Percentiles rank a stretch among this genome's conserved stretches.
These are phyloP conservation scores for Colletotrichum gloeosporioides DNA, from an alignment of 2,329 filamentous ascomycete genomes.

Conservation along the genomic window DNA sequence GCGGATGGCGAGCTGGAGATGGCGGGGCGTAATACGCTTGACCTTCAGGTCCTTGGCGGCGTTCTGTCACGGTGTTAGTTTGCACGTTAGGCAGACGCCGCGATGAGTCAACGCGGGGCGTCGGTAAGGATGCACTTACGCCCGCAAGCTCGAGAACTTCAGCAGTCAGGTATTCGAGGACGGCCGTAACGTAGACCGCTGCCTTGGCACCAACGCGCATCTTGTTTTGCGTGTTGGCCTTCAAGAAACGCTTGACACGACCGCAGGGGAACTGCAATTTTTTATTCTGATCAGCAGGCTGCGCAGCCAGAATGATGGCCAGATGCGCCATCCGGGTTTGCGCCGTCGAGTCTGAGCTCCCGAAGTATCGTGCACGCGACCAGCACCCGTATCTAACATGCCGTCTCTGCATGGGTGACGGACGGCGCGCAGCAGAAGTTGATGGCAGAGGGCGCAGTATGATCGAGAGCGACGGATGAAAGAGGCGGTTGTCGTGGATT, in stretches of 20 bases:
- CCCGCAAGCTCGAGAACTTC: slow-evolving; percentile 98
- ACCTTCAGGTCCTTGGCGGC: slow-evolving; percentile 99
- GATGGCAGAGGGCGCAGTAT: not conserved
- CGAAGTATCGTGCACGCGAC: slow-evolving; percentile 11
- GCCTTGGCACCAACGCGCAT: slow-evolving; percentile 99
- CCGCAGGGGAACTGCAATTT: slow-evolving; percentile 87
- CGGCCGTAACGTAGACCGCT: slow-evolving; percentile 96
- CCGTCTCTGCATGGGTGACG: not conserved
- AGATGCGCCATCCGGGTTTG: slow-evolving; percentile 2
- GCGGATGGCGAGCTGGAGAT: slow-evolving; percentile 96
- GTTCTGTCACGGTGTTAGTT: slow-evolving; percentile 60
- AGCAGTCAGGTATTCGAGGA: slow-evolving; percentile 96
- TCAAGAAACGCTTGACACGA: slow-evolving; percentile 99
- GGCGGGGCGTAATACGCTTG: slow-evolving; percentile 98
- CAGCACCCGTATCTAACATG: not conserved
- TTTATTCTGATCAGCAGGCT: not conserved
- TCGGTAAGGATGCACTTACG: slow-evolving; percentile 52
- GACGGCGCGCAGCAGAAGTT: not conserved
- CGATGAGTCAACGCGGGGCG: slow-evolving; percentile 1
- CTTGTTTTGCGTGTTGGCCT: slow-evolving; percentile 99
- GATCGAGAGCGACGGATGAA: not conserved
- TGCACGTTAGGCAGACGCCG: not conserved
- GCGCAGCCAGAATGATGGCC: not conserved
- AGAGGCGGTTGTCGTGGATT: not conserved
- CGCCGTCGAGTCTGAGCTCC: slow-evolving; percentile 3